Conservation (phyloP, 1,284 basidiomycete genomes). For the Violaceomyces palustris region DNA sequence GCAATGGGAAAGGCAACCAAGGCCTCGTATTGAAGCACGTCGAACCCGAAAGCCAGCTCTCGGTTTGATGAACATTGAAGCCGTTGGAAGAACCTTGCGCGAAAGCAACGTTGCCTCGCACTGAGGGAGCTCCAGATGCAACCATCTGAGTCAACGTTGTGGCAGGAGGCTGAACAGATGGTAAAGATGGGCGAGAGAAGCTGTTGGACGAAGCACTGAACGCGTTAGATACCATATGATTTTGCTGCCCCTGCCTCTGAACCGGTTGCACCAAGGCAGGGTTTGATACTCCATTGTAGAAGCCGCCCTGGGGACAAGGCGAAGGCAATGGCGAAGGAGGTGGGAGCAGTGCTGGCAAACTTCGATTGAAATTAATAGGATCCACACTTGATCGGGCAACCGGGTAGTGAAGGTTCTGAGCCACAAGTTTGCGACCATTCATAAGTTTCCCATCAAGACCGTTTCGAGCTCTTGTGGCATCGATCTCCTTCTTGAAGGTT, state of each 20-base stretch:
- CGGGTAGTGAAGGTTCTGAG: conserved; percentile 5
- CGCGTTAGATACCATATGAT: too few relatives aligned
- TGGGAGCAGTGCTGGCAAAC: not conserved
- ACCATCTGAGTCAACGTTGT: too few relatives aligned
- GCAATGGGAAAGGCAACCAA: too few relatives aligned
- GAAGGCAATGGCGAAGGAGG: not conserved
- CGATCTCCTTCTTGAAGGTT: conserved; percentile 5
- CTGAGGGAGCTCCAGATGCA: too few relatives aligned
- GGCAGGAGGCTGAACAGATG: too few relatives aligned
- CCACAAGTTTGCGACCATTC: conserved; percentile 12
- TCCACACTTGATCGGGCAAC: not conserved
- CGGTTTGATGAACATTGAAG: too few relatives aligned
- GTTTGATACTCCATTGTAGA: not conserved
- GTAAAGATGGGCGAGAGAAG: too few relatives aligned
- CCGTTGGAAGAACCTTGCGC: too few relatives aligned
- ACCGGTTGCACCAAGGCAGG: not conserved
- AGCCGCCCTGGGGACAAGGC: not conserved
- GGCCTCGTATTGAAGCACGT: too few relatives aligned
- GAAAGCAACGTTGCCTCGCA: too few relatives aligned
- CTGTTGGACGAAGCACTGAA: too few relatives aligned
- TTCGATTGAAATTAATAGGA: not conserved
- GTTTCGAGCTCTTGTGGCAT: conserved; percentile 6
- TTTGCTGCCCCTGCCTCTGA: not conserved
- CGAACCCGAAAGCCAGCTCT: too few relatives aligned
- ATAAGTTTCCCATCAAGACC: conserved; percentile 14